Conservation (phyloP, 768 basidiomycete genomes). For the Amanita pseudoporphyria region DNA sequence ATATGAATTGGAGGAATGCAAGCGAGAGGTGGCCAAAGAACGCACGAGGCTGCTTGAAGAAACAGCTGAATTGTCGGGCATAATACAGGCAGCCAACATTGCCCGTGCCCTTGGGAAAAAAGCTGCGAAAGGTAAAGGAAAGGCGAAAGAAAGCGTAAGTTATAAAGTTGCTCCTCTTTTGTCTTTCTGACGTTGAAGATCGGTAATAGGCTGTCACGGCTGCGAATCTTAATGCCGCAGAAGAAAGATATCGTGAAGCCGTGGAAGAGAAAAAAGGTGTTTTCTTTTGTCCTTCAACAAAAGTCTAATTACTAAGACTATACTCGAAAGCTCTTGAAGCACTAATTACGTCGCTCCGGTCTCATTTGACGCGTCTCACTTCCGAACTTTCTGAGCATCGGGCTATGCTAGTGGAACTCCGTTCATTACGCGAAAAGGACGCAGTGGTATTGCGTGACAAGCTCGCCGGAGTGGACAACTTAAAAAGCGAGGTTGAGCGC, state of each 20-base stretch:
- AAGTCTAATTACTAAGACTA: slow-evolving; percentile 14
- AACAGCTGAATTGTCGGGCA: slow-evolving; percentile 30
- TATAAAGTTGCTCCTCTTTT: neutral
- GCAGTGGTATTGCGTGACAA: slow-evolving; percentile 47
- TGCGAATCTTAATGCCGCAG: slow-evolving; percentile 21
- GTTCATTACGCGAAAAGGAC: slow-evolving; percentile 54
- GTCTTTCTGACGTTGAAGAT: neutral
- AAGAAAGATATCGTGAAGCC: slow-evolving; percentile 58
- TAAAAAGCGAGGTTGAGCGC: slow-evolving; percentile 70
- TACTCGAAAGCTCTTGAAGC: slow-evolving; percentile 61
- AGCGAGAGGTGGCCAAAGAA: slow-evolving; percentile 66
- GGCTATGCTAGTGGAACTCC: slow-evolving; percentile 55
- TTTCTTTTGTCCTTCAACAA: slow-evolving; percentile 9
- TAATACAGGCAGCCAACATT: slow-evolving; percentile 8
- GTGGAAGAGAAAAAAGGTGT: slow-evolving; percentile 87
- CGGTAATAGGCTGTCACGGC: slow-evolving; percentile 20
- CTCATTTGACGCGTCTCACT: slow-evolving; percentile 71
- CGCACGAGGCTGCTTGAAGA: slow-evolving; percentile 53
- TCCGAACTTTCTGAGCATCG: slow-evolving; percentile 74
- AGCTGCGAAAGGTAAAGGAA: slow-evolving; percentile 20
- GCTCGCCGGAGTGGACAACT: slow-evolving; percentile 52
- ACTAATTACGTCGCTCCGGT: slow-evolving; percentile 60
- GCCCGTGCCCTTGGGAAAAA: slow-evolving; percentile 24
- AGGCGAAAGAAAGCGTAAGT: slow-evolving; percentile 25
- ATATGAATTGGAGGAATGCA: slow-evolving; percentile 75